phyloP scores from a whole-genome alignment of 352 stramenopile genomes.

The Plasmopara viticola region DNA sequence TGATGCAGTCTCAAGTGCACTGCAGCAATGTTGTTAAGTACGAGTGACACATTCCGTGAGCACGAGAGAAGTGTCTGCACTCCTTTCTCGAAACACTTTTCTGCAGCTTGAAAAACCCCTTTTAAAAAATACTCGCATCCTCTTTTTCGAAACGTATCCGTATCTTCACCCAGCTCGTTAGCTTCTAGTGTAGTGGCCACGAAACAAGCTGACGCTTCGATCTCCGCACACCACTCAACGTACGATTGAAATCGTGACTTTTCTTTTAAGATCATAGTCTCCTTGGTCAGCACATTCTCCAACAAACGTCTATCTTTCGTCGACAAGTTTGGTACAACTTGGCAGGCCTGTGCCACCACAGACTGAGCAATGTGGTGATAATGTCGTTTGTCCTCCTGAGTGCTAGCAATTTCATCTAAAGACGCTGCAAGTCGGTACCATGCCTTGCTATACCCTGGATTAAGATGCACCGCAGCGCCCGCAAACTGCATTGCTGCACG shows the following conservation, averaged over 20 bases:
- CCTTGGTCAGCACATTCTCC: background rate
- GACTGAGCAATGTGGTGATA: background rate
- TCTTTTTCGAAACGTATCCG: background rate
- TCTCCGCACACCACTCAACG: background rate
- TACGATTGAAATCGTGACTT: background rate
- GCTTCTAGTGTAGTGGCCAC: background rate
- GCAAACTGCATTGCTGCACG: background rate
- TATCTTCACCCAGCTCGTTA: background rate
- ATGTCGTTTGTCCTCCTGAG: background rate
- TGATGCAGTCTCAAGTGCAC: background rate
- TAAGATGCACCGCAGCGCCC: conserved; percentile 1
- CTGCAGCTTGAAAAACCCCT: background rate
- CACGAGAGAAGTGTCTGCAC: background rate
- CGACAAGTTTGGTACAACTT: background rate
- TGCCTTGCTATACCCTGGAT: conserved; percentile 1
- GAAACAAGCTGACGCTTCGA: background rate
- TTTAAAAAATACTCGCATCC: background rate
- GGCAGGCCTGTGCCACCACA: background rate
- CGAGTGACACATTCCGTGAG: background rate
- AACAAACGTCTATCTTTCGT: background rate
- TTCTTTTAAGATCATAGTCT: background rate
- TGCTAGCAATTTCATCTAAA: background rate
- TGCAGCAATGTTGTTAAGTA: conserved; percentile 1
- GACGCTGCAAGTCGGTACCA: background rate
- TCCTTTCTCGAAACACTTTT: background rate